These are phyloP conservation scores for Sarocladium brachiariae DNA, from an alignment of 2,329 filamentous ascomycete species.

Conservation along the genomic window DNA sequence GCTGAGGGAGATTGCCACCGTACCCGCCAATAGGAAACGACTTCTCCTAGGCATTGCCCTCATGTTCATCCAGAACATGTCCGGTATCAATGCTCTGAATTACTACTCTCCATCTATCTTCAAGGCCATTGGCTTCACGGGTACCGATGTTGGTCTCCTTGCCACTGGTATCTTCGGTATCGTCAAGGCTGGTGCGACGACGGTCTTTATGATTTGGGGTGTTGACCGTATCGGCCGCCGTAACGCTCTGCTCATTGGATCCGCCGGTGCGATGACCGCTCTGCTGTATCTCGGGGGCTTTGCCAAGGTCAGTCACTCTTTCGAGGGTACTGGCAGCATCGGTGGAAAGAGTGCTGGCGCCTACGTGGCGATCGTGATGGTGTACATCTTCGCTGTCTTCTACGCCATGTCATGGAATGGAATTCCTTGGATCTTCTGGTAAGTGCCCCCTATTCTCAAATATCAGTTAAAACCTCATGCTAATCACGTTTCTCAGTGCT, in stretches of 20 bases:
- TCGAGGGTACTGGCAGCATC: slow-evolving; percentile 9
- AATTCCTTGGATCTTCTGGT: slow-evolving; percentile 16
- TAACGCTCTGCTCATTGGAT: slow-evolving; percentile 20
- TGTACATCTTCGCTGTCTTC: slow-evolving; percentile 12
- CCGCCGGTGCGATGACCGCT: slow-evolving; percentile 16
- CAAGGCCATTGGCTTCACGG: slow-evolving; percentile 28
- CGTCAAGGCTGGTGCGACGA: slow-evolving; percentile 18
- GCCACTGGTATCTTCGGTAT: slow-evolving; percentile 27
- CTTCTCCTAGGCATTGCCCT: slow-evolving; percentile 26
- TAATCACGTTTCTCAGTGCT: slow-evolving; percentile 19
- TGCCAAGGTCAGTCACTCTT: slow-evolving; percentile 13
- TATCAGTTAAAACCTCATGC: no score
- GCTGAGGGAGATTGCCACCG: not conserved
- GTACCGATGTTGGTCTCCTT: slow-evolving; percentile 24
- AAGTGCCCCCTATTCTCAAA: no score
- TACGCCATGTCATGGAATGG: slow-evolving; percentile 11
- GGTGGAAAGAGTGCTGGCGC: slow-evolving; percentile 10
- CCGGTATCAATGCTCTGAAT: slow-evolving; percentile 32
- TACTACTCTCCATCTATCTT: slow-evolving; percentile 35
- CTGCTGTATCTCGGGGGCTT: slow-evolving; percentile 19
- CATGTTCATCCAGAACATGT: slow-evolving; percentile 35
- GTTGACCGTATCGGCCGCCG: slow-evolving; percentile 22
- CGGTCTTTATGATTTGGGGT: slow-evolving; percentile 23
- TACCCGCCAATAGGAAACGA: slow-evolving; percentile 21
- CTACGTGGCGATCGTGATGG: slow-evolving; percentile 14